Base-by-base conservation (phyloP, 441 rosid species). In the Eruca vesicaria region DNA sequence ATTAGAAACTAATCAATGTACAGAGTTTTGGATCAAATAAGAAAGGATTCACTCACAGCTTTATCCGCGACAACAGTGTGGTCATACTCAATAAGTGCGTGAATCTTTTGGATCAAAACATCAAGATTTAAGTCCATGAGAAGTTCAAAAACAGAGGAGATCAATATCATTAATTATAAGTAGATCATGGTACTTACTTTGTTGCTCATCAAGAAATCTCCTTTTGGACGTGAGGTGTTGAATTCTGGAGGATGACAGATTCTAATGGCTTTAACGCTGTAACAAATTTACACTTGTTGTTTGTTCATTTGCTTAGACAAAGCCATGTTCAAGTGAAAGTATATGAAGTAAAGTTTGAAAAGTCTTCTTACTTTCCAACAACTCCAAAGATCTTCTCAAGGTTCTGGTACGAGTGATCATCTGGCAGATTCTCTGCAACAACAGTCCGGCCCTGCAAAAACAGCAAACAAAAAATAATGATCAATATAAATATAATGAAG, bases 351-450 rank as follows among this genome's bases (percentile, higher is more conserved):
- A 16, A 61, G 21, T n/a, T 72, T 52, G 20, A 52, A 52, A 52
- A 48, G 55, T 12, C 63, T 45, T 52, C 38, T 43, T 73, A 88
- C 91, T 86, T 86, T 85, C 99, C 99, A 60, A 86, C 86, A 9
- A 87, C 91, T 68, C 89, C 82, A 65, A 90, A 94, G 68, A 92
- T 88, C 68, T 86, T 93, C 84, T 93, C 97, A 66, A 96, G 85
- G 80, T 93, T 91, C 43, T 89, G 99, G 80, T 96, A 93, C 66
- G 98, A 93, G 72, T 96, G 97, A 84, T 96, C 99, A 59, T 96
- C 98, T 19, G 99, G 99, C 80, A 96, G 83, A 83, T 96, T 96
- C 86, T 96, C 99, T 18, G 75, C 97, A 38, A 88, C 90, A 63
- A 96, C 94, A n/a, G 90, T 96, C 31, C 93, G 86, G 63, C 90